Conservation (phyloP, 257 asterid genomes). For the Solanum corneliomulleri region DNA sequence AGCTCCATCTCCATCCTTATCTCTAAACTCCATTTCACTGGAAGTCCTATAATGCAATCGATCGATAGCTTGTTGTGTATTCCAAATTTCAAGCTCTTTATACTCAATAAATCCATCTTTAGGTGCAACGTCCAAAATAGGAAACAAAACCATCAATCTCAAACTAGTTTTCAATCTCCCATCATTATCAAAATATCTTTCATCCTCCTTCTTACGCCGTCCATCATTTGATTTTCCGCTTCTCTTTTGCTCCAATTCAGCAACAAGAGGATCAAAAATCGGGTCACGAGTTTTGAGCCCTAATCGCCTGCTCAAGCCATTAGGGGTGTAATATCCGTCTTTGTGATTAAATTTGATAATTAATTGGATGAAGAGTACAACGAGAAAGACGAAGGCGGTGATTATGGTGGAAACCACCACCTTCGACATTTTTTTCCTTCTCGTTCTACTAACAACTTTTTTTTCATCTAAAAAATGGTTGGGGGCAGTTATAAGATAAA, state of each 20-base stretch:
- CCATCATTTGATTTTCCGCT: background rate
- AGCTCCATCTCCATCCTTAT: slow-evolving; percentile 21
- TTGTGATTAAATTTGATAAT: background rate
- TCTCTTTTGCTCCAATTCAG: background rate
- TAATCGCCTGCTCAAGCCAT: slow-evolving; percentile 10
- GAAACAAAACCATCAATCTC: slow-evolving; percentile 24
- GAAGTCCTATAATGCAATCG: slow-evolving; percentile 3
- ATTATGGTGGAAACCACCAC: slow-evolving; percentile 16
- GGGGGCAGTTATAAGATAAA: background rate
- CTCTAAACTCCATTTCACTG: slow-evolving; percentile 13
- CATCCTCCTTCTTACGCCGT: background rate
- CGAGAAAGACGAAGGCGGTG: slow-evolving; percentile 12
- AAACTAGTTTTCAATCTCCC: slow-evolving; percentile 13
- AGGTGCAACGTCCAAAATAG: slow-evolving; percentile 13
- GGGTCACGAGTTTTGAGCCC: background rate
- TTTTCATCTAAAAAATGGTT: background rate
- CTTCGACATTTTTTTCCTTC: slow-evolving; percentile 18
- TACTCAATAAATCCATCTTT: slow-evolving; percentile 15
- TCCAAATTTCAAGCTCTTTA: slow-evolving; percentile 24
- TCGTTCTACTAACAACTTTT: background rate
- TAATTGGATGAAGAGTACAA: background rate
- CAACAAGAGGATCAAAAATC: slow-evolving; percentile 15
- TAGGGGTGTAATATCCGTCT: background rate
- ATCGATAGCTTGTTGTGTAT: slow-evolving; percentile 15
- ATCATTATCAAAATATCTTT: slow-evolving; percentile 1